Percentiles rank a stretch among this genome's conserved stretches.
Conservation (phyloP, 2,329 filamentous ascomycete genomes). For the Arachnopeziza araneosa region DNA sequence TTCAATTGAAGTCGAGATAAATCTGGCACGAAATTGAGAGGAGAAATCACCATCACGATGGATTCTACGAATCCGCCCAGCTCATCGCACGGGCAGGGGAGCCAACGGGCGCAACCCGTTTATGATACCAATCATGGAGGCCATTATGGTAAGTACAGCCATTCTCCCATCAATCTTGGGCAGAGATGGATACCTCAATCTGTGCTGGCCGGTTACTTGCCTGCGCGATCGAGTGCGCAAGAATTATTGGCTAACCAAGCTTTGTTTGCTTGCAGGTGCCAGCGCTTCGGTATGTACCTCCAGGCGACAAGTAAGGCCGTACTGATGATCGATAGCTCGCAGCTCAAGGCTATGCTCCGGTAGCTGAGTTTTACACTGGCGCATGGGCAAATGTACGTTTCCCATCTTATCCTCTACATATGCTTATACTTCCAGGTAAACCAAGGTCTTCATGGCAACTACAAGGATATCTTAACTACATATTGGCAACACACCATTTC, state of each 20-base stretch:
- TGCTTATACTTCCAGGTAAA: slow-evolving; percentile 59
- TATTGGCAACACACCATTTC: slow-evolving; percentile 99
- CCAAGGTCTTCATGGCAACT: slow-evolving; percentile 85
- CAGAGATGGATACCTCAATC: background rate
- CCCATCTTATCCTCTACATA: background rate
- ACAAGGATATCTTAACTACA: slow-evolving; percentile 95
- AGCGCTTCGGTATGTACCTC: slow-evolving; percentile 56
- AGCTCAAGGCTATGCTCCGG: slow-evolving; percentile 80
- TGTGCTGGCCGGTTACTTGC: background rate
- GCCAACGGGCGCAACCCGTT: slow-evolving; percentile 49
- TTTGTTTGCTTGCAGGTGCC: slow-evolving; percentile 45
- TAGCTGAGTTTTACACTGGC: slow-evolving; percentile 83
- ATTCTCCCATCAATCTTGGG: background rate
- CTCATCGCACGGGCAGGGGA: slow-evolving; percentile 49
- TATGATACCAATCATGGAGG: slow-evolving; percentile 71
- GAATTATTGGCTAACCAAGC: slow-evolving; percentile 22
- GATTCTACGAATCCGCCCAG: slow-evolving; percentile 33
- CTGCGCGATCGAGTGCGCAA: background rate
- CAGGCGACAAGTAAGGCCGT: slow-evolving; percentile 3
- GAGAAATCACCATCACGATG: slow-evolving; percentile 36
- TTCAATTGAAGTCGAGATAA: background rate
- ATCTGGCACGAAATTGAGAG: background rate
- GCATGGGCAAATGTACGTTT: slow-evolving; percentile 84
- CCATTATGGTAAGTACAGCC: slow-evolving; percentile 61
- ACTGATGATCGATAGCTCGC: slow-evolving; percentile 58